These are phyloP conservation scores for Phialemonium atrogriseum DNA, from an alignment of 2,329 filamentous ascomycete species.

Conservation along the genomic window DNA sequence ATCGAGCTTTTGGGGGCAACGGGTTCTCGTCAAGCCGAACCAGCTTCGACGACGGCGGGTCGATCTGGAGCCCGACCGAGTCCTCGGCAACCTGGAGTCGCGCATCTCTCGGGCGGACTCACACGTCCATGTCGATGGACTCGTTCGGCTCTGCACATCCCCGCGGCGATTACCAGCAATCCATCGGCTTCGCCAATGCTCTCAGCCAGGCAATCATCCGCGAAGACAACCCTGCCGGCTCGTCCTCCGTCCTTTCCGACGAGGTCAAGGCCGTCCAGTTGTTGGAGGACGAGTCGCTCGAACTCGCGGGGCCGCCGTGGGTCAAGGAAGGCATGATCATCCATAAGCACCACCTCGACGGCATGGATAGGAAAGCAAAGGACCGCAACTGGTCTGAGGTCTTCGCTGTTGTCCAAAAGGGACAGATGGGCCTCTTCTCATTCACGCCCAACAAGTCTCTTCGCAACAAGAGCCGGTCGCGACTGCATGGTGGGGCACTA, in stretches of 20 bases:
- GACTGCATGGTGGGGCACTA: conserved; percentile 29
- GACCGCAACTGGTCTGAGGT: conserved; percentile 92
- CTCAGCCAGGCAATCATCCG: conserved; percentile 94
- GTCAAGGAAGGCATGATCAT: conserved; percentile 93
- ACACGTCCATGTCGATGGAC: conserved; percentile 87
- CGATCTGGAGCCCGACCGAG: conserved; percentile 75
- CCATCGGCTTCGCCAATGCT: conserved; percentile 94
- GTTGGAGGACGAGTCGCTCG: conserved; percentile 86
- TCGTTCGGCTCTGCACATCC: conserved; percentile 73
- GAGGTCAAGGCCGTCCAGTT: conserved; percentile 54
- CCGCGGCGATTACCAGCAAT: conserved; percentile 82
- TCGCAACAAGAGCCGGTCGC: conserved; percentile 54
- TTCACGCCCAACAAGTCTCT: conserved; percentile 77
- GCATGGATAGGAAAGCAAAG: conserved; percentile 83
- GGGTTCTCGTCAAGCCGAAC: conserved; percentile 86
- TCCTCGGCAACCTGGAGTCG: conserved; percentile 96
- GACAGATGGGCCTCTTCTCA: conserved; percentile 87
- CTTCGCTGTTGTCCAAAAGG: conserved; percentile 93
- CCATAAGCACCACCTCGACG: conserved; percentile 93
- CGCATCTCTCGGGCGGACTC: conserved; percentile 82
- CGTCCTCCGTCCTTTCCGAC: conserved; percentile 48
- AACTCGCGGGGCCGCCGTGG: conserved; percentile 92
- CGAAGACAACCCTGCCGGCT: conserved; percentile 55
- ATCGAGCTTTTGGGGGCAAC: conserved; percentile 65
- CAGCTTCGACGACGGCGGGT: conserved; percentile 84